phyloP scores from a whole-genome alignment of 139 green algal genomes.

The Desmodesmus armatus region DNA sequence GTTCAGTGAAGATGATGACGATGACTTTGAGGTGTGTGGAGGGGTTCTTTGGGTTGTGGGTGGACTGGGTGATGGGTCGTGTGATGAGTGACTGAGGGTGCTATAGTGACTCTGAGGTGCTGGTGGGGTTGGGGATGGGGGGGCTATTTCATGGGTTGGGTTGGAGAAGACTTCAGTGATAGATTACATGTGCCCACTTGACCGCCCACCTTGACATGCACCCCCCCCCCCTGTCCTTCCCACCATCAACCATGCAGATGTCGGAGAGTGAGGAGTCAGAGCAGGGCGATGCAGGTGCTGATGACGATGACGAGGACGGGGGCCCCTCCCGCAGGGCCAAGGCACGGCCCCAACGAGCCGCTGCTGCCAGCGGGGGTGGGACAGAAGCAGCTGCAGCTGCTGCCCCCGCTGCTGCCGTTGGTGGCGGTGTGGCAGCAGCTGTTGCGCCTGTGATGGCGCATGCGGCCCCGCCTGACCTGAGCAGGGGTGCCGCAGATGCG shows the following conservation, averaged over 20 bases:
- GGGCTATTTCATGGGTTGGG: too few relatives aligned
- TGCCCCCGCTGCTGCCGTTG: neutral
- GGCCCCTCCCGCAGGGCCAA: neutral
- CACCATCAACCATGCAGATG: neutral
- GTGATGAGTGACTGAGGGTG: neutral
- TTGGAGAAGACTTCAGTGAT: too few relatives aligned
- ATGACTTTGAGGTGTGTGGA: conserved; percentile 23
- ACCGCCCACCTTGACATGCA: too few relatives aligned
- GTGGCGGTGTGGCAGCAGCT: neutral
- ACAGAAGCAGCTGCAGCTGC: conserved; percentile 7
- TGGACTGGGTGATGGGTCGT: neutral
- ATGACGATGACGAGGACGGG: too few relatives aligned
- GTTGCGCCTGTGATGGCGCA: neutral
- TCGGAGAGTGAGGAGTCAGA: conserved; percentile 24
- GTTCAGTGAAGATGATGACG: conserved; percentile 32
- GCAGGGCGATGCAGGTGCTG: neutral
- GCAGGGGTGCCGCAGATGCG: too few relatives aligned
- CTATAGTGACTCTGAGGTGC: too few relatives aligned
- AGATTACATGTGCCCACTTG: too few relatives aligned
- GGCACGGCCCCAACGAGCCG: too few relatives aligned
- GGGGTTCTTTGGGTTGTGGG: too few relatives aligned
- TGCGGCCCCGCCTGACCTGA: neutral
- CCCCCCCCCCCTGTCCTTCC: neutral
- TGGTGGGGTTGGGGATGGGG: too few relatives aligned
- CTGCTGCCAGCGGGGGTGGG: too few relatives aligned